Evolutionary conservation across 305 asterid genomes (phyloP), one percentile per base, ranked within the genome.

Genomic region (Solanum chacoense): DNA sequence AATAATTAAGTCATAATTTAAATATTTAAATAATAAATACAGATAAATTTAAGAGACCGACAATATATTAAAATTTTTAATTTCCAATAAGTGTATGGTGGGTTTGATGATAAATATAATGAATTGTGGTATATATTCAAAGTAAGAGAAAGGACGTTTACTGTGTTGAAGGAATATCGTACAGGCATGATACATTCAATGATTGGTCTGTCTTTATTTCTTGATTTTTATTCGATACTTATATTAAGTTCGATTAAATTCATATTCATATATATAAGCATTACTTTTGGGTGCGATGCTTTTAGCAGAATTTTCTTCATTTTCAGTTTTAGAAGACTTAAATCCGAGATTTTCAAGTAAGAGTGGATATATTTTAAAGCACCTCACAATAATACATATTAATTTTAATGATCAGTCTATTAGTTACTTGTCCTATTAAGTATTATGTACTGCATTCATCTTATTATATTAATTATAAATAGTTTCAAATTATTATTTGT

Each of bases 261-360:
- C 16, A 28, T 1, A 69, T 69, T 69, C 5, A 11, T 12, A 26
- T 3, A 3, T 11, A 12, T 2, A n/a, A 26, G 2, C 0, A 11
- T 2, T 5, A 24, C 3, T 69, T 11, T 69, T 11, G 18, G 4
- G 1, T 0, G 9, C 18, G 8, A 69, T 6, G 1, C 2, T 69
- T 5, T 26, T 13, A 12, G 2, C 8, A 69, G 0, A 4, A 24
- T 26, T 69, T 69, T 69, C 4, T 1, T 11, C 12, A 69, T 69
- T 26, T 5, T 11, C 0, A 12, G 2, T 2, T 3, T 1, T 26
- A 0, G 1, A 0, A 11, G 1, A 69, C 0, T 69, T 26, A 0
- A 10, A 69, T 13, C 1, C 2, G 0, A 67, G 4, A 71, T 1
- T 1, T 28, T 6, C 16, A 7, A 71, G 28, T 28, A 71, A 55